A percentile compares a stretch with the other conserved stretches of the same genome.
These are phyloP conservation scores for Fusarium agapanthi DNA, from an alignment of 2,329 filamentous ascomycete species.

Conservation along the genomic window DNA sequence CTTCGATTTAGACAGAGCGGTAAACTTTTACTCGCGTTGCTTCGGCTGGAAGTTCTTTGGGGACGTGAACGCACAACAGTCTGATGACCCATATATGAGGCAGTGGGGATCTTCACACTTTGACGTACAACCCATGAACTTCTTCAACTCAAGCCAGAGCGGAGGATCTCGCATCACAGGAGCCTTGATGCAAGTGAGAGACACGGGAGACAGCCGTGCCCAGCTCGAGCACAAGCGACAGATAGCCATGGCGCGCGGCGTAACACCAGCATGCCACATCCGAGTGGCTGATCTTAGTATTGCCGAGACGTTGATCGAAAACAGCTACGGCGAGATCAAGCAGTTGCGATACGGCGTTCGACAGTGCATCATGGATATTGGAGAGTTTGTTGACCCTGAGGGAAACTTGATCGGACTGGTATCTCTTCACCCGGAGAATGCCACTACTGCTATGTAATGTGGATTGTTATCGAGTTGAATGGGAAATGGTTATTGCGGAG, in stretches of 20 bases:
- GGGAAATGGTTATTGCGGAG: not conserved
- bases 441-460: conserved; percentile 12
- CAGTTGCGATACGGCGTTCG: conserved; percentile 37
- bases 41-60: conserved; percentile 39
- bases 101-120: conserved; percentile 37
- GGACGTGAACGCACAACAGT: conserved; percentile 31
- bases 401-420: conserved; percentile 40
- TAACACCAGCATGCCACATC: conserved; percentile 33
- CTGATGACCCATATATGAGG: conserved; percentile 20
- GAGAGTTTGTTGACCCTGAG: conserved; percentile 41
- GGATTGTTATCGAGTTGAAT: not conserved
- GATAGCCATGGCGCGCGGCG: conserved; percentile 21
- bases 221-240: conserved; percentile 28
- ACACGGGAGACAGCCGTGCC: conserved; percentile 1
- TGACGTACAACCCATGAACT: conserved; percentile 38
- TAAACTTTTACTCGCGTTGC: conserved; percentile 36
- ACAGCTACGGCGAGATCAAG: conserved; percentile 32
- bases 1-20: conserved; percentile 34
- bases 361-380: conserved; percentile 39
- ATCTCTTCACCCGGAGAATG: conserved; percentile 36
- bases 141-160: conserved; percentile 31
- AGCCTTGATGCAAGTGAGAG: conserved; percentile 31
- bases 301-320: conserved; percentile 35
- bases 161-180: conserved; percentile 25
- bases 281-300: conserved; percentile 38